Evolutionary conservation across 257 asterid genomes (phyloP).

Genomic region (Petunia axillaris): DNA sequence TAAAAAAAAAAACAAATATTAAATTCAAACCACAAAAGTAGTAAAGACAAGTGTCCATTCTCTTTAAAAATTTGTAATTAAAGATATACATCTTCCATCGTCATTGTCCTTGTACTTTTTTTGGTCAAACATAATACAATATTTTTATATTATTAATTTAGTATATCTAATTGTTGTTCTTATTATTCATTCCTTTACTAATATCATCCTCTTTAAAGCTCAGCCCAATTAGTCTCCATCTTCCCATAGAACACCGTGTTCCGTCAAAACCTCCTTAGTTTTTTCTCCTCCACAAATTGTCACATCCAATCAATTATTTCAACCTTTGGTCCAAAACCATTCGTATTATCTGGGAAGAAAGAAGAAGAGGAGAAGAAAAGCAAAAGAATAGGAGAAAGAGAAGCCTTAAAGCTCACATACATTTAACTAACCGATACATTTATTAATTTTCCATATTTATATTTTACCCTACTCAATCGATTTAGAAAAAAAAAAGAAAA

Average conservation of each 20-base stretch:
- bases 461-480: background rate
- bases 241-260: background rate
- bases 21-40: no score
- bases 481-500: background rate
- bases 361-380: background rate
- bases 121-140: background rate
- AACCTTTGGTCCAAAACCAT: background rate
- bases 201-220: background rate
- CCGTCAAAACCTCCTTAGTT: background rate
- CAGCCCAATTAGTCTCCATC: background rate
- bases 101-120: background rate
- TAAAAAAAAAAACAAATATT: no score
- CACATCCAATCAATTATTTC: background rate
- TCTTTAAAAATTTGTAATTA: no score
- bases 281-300: background rate
- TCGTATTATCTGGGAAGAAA: background rate
- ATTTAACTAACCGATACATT: background rate
- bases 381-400: background rate
- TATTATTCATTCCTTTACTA: background rate
- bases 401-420: background rate
- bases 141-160: background rate
- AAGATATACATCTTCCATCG: no score
- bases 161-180: background rate
- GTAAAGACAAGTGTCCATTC: no score
- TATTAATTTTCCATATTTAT: background rate